phyloP scores from a whole-genome alignment of 2,329 filamentous ascomycete genomes.

The Pseudogymnoascus sp. region DNA sequence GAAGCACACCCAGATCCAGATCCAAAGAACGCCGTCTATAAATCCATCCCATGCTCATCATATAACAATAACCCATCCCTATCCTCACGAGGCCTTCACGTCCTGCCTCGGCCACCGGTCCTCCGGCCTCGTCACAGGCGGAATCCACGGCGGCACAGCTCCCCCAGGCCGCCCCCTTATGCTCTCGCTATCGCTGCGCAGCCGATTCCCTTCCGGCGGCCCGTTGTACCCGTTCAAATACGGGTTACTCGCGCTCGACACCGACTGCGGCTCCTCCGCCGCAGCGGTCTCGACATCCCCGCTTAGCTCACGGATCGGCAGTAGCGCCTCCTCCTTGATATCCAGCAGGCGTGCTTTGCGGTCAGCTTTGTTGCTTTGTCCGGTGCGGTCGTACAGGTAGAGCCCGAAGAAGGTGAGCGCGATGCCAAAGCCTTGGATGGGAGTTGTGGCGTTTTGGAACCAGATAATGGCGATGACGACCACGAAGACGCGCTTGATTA shows the following conservation, averaged over 20 bases:
- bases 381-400: constrained; percentile 92
- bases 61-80: background rate
- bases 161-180: background rate
- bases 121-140: background rate
- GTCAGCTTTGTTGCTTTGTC: constrained; percentile 80
- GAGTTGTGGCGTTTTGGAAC: constrained; percentile 87
- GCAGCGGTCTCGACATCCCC: constrained; percentile 11
- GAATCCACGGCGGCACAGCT: background rate
- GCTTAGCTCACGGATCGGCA: constrained; percentile 15
- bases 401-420: constrained; percentile 82
- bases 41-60: constrained; percentile 2
- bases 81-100: background rate
- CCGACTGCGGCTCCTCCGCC: constrained; percentile 11
- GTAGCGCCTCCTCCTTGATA: constrained; percentile 27
- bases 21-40: constrained; percentile 7
- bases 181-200: constrained; percentile 12
- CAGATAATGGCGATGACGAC: constrained; percentile 91
- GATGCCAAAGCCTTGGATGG: constrained; percentile 77
- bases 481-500: constrained; percentile 97
- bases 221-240: constrained; percentile 10
- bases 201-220: constrained; percentile 12
- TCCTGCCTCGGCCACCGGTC: background rate
- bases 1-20: background rate
- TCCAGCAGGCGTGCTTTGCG: constrained; percentile 66
- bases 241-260: constrained; percentile 16